phyloP scores from a whole-genome alignment of 2,329 filamentous ascomycete genomes.

The Ustulina deusta region DNA sequence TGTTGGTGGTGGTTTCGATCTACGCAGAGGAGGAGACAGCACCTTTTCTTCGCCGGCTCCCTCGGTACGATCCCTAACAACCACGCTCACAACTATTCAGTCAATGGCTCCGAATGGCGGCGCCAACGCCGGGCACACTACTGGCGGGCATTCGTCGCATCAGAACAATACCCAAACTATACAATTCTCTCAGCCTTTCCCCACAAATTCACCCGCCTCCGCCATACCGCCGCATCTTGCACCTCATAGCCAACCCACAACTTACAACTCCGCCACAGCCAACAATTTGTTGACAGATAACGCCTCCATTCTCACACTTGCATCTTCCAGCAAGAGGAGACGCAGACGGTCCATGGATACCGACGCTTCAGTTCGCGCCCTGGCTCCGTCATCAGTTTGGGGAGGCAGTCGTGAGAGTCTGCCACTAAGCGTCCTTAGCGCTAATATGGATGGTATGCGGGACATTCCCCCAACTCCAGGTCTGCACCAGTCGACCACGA shows the following conservation, averaged over 20 bases:
- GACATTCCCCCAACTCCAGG: slow-evolving; percentile 61
- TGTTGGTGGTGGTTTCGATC: slow-evolving; percentile 73
- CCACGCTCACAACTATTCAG: slow-evolving; percentile 87
- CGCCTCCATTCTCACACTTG: slow-evolving; percentile 85
- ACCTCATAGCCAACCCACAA: slow-evolving; percentile 69
- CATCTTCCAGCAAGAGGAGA: slow-evolving; percentile 82
- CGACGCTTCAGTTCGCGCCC: slow-evolving; percentile 83
- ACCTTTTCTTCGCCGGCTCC: slow-evolving; percentile 87
- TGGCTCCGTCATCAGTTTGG: slow-evolving; percentile 86
- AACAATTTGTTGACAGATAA: slow-evolving; percentile 87
- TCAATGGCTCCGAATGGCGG: slow-evolving; percentile 72
- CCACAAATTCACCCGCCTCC: slow-evolving; percentile 72
- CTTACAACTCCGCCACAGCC: slow-evolving; percentile 81
- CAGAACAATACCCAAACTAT: slow-evolving; percentile 62
- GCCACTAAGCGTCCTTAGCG: slow-evolving; percentile 81
- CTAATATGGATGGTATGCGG: slow-evolving; percentile 68
- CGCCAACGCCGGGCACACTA: slow-evolving; percentile 48
- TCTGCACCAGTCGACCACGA: slow-evolving; percentile 63
- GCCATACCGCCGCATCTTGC: slow-evolving; percentile 79
- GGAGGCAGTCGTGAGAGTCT: slow-evolving; percentile 84
- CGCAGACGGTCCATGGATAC: slow-evolving; percentile 85
- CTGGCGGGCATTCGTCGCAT: slow-evolving; percentile 58
- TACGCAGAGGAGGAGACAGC: slow-evolving; percentile 76
- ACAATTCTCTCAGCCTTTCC: slow-evolving; percentile 75
- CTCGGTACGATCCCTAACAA: slow-evolving; percentile 83